Evolutionary conservation across 192 early-diverging fungal species (phyloP).

Genomic region (Backusella mclennaniae): DNA sequence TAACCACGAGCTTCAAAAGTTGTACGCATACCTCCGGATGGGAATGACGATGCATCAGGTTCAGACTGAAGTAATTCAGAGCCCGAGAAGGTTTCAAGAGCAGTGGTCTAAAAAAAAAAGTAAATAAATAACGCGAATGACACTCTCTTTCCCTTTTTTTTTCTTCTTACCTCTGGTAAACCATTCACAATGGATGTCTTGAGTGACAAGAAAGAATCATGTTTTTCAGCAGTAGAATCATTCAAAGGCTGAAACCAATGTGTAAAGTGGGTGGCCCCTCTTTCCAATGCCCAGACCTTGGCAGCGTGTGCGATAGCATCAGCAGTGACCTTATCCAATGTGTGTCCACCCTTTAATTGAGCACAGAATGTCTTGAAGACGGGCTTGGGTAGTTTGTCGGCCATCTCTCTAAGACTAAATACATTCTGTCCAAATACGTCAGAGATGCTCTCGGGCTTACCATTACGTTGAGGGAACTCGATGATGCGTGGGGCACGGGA

Average conservation of each 20-base stretch:
- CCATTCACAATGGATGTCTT: conserved; percentile 79
- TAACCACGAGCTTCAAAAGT: conserved; percentile 99
- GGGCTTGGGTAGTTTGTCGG: conserved; percentile 91
- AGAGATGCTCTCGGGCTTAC: conserved; percentile 75
- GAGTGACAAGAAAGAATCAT: conserved; percentile 95
- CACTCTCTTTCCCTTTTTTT: not conserved
- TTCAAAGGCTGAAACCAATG: conserved; percentile 99
- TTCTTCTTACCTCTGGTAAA: conserved; percentile 71
- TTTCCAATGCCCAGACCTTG: conserved; percentile 96
- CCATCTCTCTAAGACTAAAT: conserved; percentile 89
- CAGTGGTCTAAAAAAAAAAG: conserved; percentile 38
- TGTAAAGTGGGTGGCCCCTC: conserved; percentile 97
- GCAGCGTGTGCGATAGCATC: conserved; percentile 99
- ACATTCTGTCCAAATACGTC: conserved; percentile 95
- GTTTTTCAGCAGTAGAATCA: conserved; percentile 98
- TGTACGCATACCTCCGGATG: conserved; percentile 95
- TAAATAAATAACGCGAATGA: not conserved
- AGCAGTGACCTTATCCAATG: conserved; percentile 89
- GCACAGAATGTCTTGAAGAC: conserved; percentile 89
- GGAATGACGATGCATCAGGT: conserved; percentile 99
- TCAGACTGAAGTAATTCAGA: conserved; percentile 97
- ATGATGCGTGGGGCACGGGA: conserved; percentile 67
- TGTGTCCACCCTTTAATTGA: conserved; percentile 89
- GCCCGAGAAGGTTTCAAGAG: conserved; percentile 97
- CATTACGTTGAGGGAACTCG: conserved; percentile 73